Base-by-base conservation (phyloP, 176 grass and related monocot species). In the Tillandsia leiboldiana region DNA sequence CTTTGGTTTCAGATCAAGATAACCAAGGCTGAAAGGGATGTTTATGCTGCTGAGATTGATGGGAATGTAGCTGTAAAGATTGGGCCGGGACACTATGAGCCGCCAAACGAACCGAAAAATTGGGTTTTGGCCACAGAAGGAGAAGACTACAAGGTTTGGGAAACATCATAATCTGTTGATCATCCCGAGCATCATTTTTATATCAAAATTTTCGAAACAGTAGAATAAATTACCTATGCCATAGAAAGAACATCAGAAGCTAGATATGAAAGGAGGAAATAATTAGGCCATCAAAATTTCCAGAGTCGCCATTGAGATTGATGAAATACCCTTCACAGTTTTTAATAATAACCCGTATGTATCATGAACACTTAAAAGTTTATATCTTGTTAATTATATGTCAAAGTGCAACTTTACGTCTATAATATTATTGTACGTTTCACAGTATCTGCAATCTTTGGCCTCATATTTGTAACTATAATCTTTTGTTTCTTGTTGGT, bases 141-240 rank as follows among this genome's bases (percentile, higher is more conserved):
- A 51, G 71, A 54, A 15, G 77, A 90, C 48, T 99, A 93, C 81
- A 99, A 90, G 70, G 83, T 97, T 17, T 92, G 94, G 94, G 89
- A 90, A 61, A 63, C 53, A 15, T 53, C 84, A 47, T 73, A 71
- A 17, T 75, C 78, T 71, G 49, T 51, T 49, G 53, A 57, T 68
- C 2, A 71, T 66, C 26, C 51, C 47, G 58, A 24, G 22, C 66
- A 2, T 33, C 72, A 71, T 72, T 50, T 58, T 49, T 50, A 54
- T 23, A 49, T 64, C 17, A 2, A 48, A 15, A 26, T 15, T 56
- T 8, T 20, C 0, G 13, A 63, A 64, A 73, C 12, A n/a, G 24
- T 18, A 12, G 51, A 71, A 61, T 20, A 6, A 18, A 17, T 4
- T 61, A n/a, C 56, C 10, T 20, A 23, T 23, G n/a, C 13, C 10